Conservation (phyloP, 495 filamentous ascomycete genomes). For the Tetracladium setigerum region DNA sequence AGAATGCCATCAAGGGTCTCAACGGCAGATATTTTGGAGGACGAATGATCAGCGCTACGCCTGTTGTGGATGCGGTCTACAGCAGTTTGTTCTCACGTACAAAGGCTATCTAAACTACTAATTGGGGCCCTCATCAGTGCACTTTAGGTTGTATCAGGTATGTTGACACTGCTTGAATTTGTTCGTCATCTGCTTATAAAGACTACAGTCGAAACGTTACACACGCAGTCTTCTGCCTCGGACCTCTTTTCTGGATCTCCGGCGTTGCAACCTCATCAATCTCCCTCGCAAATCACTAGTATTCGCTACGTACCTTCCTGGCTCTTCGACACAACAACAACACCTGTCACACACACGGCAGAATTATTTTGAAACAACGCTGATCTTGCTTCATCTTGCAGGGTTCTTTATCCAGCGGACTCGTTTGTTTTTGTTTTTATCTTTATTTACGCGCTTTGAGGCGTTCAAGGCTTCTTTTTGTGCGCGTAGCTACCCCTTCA, state of each 20-base stretch:
- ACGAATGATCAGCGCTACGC: conserved; percentile 81
- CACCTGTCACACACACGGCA: too few species aligned
- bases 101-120: conserved; percentile 57
- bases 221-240: too few species aligned
- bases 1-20: conserved; percentile 94
- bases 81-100: conserved; percentile 90
- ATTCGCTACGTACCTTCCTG: too few species aligned
- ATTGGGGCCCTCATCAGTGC: conserved; percentile 30
- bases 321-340: too few species aligned
- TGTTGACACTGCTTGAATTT: neutral
- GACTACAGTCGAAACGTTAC: too few species aligned
- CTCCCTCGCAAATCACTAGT: too few species aligned
- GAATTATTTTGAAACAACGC: neutral
- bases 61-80: conserved; percentile 97
- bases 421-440: too few species aligned
- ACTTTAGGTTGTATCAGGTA: conserved; percentile 21
- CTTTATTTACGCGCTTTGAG: too few species aligned
- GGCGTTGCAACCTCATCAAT: too few species aligned
- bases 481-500: neutral
- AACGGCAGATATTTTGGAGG: conserved; percentile 96
- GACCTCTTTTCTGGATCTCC: too few species aligned
- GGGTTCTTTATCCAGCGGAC: conserved; percentile 3
- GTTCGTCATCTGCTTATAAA: too few species aligned
- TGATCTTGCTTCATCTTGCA: conserved; percentile 17
- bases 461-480: too few species aligned